These are phyloP conservation scores for Diaporthe ilicicola DNA, from an alignment of 2,329 filamentous ascomycete genomes.

Conservation along the genomic window DNA sequence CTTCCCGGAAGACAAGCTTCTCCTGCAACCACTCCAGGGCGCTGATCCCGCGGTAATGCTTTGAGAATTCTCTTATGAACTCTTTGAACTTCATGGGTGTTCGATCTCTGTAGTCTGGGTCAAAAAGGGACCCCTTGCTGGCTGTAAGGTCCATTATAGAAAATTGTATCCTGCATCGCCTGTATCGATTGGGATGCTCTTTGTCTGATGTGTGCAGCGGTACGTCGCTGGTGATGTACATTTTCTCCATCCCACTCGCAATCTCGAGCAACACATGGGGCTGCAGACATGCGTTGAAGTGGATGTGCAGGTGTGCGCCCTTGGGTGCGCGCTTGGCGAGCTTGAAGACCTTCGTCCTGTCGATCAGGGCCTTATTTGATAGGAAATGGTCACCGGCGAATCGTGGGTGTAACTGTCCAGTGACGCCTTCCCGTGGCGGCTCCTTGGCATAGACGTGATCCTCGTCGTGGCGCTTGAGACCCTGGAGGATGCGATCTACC, in stretches of 20 bases:
- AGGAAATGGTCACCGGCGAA: slow-evolving; percentile 67
- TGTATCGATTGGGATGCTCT: slow-evolving; percentile 42
- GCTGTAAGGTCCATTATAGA: slow-evolving; percentile 54
- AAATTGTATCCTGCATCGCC: slow-evolving; percentile 69
- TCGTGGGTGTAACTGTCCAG: slow-evolving; percentile 53
- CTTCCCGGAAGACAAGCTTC: slow-evolving; percentile 70
- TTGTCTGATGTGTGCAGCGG: slow-evolving; percentile 53
- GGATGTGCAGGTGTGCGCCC: slow-evolving; percentile 76
- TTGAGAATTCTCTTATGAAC: slow-evolving; percentile 49
- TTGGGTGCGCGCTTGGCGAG: slow-evolving; percentile 72
- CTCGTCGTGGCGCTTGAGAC: slow-evolving; percentile 48
- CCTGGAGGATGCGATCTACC: slow-evolving; percentile 51
- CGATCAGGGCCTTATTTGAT: slow-evolving; percentile 61
- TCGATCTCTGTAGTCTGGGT: slow-evolving; percentile 51
- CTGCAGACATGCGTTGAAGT: slow-evolving; percentile 78
- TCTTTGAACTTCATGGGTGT: slow-evolving; percentile 54
- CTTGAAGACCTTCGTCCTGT: slow-evolving; percentile 63
- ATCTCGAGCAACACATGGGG: slow-evolving; percentile 66
- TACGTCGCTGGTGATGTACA: slow-evolving; percentile 73
- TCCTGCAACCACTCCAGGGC: slow-evolving; percentile 63
- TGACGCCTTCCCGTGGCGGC: slow-evolving; percentile 45
- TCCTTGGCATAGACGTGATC: slow-evolving; percentile 46
- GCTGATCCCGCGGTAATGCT: slow-evolving; percentile 38
- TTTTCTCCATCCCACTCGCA: slow-evolving; percentile 65
- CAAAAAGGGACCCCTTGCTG: slow-evolving; percentile 56